Base-by-base conservation (phyloP, 2,329 filamentous ascomycete genomes). In the Coniochaeta hoffmannii region DNA sequence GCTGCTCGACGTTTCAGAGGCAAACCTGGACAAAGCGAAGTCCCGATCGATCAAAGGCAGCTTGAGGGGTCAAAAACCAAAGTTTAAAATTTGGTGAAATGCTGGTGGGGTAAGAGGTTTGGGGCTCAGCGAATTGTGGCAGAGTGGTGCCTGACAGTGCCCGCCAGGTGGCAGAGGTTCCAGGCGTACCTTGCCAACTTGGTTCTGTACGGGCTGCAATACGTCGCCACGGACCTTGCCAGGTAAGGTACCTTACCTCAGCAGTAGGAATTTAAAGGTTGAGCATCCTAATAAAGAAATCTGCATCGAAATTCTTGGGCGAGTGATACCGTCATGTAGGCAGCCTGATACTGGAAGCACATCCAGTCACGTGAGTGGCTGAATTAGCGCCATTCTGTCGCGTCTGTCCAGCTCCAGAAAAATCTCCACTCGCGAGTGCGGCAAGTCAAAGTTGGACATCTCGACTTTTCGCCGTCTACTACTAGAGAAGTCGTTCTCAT, bases 71-170 rank as follows among this genome's bases (percentile, higher is more conserved):
- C 44, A 32, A 54, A 54, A 44, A 24, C 34, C 34, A 8, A 41
- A 44, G 32, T 55, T 50, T 50, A 55, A 55, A 55, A 55, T 34
- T 55, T 50, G 53, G 30, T 54, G 53, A 41, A 32, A 14, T 53
- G 50, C 14, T 52, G 50, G 50, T 53, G 50, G 50, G 50, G 50
- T 30, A n/a, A 11, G 19, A 15, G 26, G 32, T 51, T 51, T 34
- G 28, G 30, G 30, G 28, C 49, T 17, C 26, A 34, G 49, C 31
- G 49, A 34, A 31, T 50, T 31, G 26, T 8, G 8, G 31, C 8
- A 7, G 4, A 31, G 26, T 3, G 14, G 19, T 24, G 19, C 5
- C 24, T 7, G 19, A 44, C n/a, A 12, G 38, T 46, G 41, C 12
- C 24, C 11, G 41, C 41, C 41, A 46, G 41, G 22, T 46, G 41